These are phyloP conservation scores for Dothideomycetes sp. DNA, from an alignment of 2,329 filamentous ascomycete genomes.

Conservation along the genomic window DNA sequence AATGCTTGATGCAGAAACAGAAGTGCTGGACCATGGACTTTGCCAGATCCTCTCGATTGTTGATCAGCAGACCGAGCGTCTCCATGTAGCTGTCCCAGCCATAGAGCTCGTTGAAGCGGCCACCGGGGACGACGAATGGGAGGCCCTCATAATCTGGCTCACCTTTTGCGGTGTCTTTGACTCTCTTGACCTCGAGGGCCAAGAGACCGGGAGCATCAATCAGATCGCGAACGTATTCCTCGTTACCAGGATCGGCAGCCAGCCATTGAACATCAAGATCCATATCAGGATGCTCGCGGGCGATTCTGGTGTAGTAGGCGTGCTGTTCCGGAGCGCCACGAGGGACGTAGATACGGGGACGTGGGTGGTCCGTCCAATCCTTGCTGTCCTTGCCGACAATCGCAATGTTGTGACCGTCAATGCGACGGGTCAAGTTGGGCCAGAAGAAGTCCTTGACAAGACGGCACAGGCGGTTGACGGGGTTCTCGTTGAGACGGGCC, in stretches of 20 bases:
- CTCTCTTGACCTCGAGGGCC: constrained; percentile 73
- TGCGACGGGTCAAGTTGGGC: constrained; percentile 79
- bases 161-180: constrained; percentile 55
- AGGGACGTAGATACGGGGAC: constrained; percentile 87
- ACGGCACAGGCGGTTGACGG: constrained; percentile 75
- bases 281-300: constrained; percentile 69
- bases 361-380: constrained; percentile 85
- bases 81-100: constrained; percentile 99
- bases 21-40: constrained; percentile 96
- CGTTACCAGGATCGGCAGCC: constrained; percentile 52
- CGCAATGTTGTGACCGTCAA: constrained; percentile 81
- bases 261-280: constrained; percentile 79
- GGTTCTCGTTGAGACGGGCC: constrained; percentile 86
- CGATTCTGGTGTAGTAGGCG: constrained; percentile 78
- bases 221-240: constrained; percentile 67
- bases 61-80: constrained; percentile 77
- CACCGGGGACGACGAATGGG: constrained; percentile 94
- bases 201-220: constrained; percentile 83
- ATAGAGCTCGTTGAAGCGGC: constrained; percentile 95
- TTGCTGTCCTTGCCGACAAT: constrained; percentile 84
- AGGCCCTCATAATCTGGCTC: constrained; percentile 66
- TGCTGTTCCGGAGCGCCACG: constrained; percentile 75
- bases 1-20: constrained; percentile 96
- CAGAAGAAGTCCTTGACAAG: constrained; percentile 88
- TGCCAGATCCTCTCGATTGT: constrained; percentile 75